phyloP scores from a whole-genome alignment of 108 stramenopile genomes.

The Stephanodiscus triporus region DNA sequence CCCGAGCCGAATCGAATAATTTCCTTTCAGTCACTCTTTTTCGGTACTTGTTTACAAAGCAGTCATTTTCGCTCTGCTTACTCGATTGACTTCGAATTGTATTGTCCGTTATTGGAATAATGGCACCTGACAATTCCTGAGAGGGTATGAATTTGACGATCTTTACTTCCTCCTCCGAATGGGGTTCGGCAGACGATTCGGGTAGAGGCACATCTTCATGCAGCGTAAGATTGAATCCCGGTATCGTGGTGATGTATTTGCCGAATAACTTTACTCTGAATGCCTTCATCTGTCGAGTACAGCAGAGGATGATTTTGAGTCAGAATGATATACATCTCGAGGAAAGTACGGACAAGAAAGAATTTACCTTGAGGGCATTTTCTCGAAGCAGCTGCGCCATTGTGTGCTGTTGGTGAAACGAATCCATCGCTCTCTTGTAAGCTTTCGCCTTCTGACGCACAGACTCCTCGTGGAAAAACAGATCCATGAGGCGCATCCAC shows the following conservation, averaged over 20 bases:
- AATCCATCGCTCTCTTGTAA: slow-evolving; percentile 3
- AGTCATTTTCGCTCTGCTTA: slow-evolving; percentile 1
- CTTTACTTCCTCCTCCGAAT: slow-evolving; percentile 10
- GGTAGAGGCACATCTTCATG: slow-evolving; percentile 55
- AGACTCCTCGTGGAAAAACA: slow-evolving; percentile 44
- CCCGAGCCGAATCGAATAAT: slow-evolving; percentile 5
- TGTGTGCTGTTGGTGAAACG: slow-evolving; percentile 29
- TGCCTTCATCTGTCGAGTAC: slow-evolving; percentile 23
- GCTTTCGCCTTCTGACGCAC: slow-evolving; percentile 23
- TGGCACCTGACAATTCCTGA: slow-evolving; percentile 27
- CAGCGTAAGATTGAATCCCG: slow-evolving; percentile 44
- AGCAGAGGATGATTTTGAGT: not conserved
- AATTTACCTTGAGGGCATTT: slow-evolving; percentile 70
- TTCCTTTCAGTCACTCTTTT: slow-evolving; percentile 1
- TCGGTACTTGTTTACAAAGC: not conserved
- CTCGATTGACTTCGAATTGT: not conserved
- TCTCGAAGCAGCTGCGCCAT: slow-evolving; percentile 60
- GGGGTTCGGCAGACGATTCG: slow-evolving; percentile 47
- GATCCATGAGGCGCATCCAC: slow-evolving; percentile 70
- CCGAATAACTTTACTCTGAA: slow-evolving; percentile 70
- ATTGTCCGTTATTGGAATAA: not conserved
- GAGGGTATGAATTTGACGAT: slow-evolving; percentile 16
- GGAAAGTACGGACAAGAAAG: not conserved
- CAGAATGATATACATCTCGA: not conserved
- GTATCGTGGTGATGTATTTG: slow-evolving; percentile 52